Base-by-base conservation (phyloP, 2,329 filamentous ascomycete species). In the Chaetothyriales sp. region DNA sequence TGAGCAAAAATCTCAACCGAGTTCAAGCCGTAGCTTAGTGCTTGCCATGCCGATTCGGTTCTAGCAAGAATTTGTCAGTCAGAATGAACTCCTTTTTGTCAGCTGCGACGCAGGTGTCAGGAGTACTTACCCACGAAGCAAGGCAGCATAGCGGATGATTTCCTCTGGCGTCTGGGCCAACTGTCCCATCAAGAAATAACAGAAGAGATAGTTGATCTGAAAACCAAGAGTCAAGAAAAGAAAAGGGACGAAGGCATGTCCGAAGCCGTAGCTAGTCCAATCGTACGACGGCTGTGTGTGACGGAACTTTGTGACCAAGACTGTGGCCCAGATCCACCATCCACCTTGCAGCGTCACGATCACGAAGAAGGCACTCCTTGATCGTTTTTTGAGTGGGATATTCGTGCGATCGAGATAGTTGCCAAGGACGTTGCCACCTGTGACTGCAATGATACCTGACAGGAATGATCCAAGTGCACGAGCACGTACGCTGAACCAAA, bases 21-120 rank as follows among this genome's bases (percentile, higher is more conserved):
- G 7, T 76, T 77, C 0, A 86, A 65, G 0, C 83, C 84, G 54
- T 87, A 88, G 60, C 81, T 84, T 15, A 88, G 67, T 5, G 83
- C 83, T 63, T 88, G 84, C 69, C 81, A 83, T 0, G 81, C 84
- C 1, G 81, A 85, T 65, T 88, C 83, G 0, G 81, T 84, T 1
- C 33, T 40, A 40, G 15, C 10, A 40, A 40, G 15, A 15, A 13
- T 15, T 40, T 40, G 33, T 40, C 33, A 40, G 33, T 40, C 10
- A 40, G 15, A 15, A 15, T 10, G 13, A 5, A 2, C 4, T 2
- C 15, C 4, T 40, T 5, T 15, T 15, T 40, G 15, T 40, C 13
- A 40, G 15, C 9, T 15, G 2, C 2, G 33, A 15, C 4, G 13
- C 9, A 1, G 33, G 33, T 15, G 13, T 40, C 33, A 6, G 22